Conservation (phyloP, 2,329 filamentous ascomycete species). For the Myriosclerotinia curreyana region DNA sequence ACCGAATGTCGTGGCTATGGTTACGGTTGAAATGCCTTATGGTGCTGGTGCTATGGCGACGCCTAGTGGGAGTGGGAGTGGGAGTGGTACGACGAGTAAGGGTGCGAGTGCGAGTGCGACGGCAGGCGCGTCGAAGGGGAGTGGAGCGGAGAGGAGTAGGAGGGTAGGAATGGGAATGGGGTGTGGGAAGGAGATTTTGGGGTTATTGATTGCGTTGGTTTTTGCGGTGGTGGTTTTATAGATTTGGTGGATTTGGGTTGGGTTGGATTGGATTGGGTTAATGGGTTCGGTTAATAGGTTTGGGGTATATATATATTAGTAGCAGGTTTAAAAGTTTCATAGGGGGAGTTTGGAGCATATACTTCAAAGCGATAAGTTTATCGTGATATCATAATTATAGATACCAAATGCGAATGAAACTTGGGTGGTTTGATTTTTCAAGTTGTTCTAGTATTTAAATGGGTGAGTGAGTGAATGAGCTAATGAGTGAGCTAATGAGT, state of each 20-base stretch:
- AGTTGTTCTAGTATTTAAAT: too few species aligned
- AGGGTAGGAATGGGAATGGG: conserved; percentile 66
- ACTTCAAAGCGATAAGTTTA: not conserved
- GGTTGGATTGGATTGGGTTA: not conserved
- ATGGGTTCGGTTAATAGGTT: not conserved
- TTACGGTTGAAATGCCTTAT: conserved; percentile 56
- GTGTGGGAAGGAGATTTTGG: conserved; percentile 39
- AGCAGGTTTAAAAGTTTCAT: not conserved
- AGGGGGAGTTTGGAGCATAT: not conserved
- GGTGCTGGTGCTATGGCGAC: conserved; percentile 54
- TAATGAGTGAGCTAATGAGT: too few species aligned
- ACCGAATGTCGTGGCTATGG: conserved; percentile 28
- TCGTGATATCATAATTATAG: too few species aligned
- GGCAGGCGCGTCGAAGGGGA: conserved; percentile 61
- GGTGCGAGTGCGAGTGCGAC: conserved; percentile 54
- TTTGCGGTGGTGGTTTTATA: conserved; percentile 18
- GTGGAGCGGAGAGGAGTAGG: conserved; percentile 79
- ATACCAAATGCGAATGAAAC: conserved; percentile 1
- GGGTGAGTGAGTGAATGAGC: too few species aligned
- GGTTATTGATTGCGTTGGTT: conserved; percentile 19
- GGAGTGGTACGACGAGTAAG: conserved; percentile 79
- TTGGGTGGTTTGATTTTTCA: too few species aligned
- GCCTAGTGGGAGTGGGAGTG: conserved; percentile 86
- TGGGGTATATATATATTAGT: not conserved
- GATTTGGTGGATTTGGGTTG: not conserved